Evolutionary conservation across 169 alveolate species (phyloP), one percentile per base, ranked within the genome.

Genomic region (Plasmodium ovale): DNA sequence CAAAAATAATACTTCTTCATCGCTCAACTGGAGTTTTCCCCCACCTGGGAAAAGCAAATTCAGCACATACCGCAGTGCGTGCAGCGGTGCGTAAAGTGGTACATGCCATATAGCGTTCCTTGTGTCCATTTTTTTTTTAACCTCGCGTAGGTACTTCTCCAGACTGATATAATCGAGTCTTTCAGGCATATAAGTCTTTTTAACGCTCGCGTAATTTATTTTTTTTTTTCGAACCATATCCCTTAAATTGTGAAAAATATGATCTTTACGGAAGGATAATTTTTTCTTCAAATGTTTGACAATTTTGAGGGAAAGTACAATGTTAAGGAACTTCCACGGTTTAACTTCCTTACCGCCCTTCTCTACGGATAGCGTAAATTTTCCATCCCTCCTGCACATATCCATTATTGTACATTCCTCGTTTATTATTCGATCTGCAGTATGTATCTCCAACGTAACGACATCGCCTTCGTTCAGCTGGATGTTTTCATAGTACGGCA

Each of bases 1-100:
- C 37, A 79, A 37, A 64, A 79, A 79, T 27, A 79, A 79, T 39
- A 79, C 21, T 68, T 64, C 89, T 79, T 79, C 89, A 25, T 79
- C 89, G 2, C 60, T 49, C 12, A 65, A 35, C n/a, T 79, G 49
- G 44, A 44, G 35, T 44, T 21, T 37, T 1, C 7, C 19, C 19
- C 12, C 25, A 12, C 25, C 25, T 47, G 19, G 14, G 39, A 59
- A 59, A 42, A 44, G n/a, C 19, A 35, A 10, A 25, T 7, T 12
- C 64, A 69, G 16, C n/a, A n/a, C n/a, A n/a, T n/a, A n/a, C n/a
- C n/a, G n/a, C n/a, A n/a, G n/a, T n/a, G n/a, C n/a, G 16, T 47
- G 12, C 0, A 47, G 16, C 56, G 16, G 2, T 47, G 12, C 16
- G 29, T 33, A 59, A 25, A 2, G n/a, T 21, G 29, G 1, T 25